Evolutionary conservation across 2,329 filamentous ascomycete species (phyloP).

Genomic region (Paecilomyces formosus): DNA sequence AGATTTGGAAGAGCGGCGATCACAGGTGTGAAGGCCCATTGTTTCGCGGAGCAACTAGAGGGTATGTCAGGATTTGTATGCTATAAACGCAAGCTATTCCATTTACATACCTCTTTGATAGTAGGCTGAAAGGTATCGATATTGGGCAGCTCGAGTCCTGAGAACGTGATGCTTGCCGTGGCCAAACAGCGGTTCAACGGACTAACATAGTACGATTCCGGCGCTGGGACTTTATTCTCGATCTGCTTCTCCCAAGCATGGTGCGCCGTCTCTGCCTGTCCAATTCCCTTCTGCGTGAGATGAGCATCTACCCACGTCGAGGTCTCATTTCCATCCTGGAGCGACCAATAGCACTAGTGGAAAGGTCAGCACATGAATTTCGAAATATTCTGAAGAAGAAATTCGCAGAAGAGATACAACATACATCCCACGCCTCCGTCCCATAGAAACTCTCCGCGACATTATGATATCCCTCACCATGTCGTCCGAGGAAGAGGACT

Average conservation of each 20-base stretch:
- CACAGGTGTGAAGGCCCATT: conserved; percentile 55
- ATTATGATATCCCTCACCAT: conserved; percentile 57
- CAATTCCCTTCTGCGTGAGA: conserved; percentile 45
- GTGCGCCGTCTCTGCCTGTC: conserved; percentile 41
- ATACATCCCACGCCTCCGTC: conserved; percentile 52
- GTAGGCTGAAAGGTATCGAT: conserved; percentile 44
- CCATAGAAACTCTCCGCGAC: conserved; percentile 53
- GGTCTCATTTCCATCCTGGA: conserved; percentile 49
- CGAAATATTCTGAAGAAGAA: neutral
- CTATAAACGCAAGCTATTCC: neutral
- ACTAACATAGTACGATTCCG: conserved; percentile 50
- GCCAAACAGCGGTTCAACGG: conserved; percentile 52
- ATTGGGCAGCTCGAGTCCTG: conserved; percentile 37
- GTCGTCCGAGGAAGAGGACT: conserved; percentile 52
- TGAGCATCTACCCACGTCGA: conserved; percentile 52
- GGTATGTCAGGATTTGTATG: neutral
- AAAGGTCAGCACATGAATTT: neutral
- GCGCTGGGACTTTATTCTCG: conserved; percentile 41
- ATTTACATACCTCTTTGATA: conserved; percentile 45
- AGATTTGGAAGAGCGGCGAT: conserved; percentile 45
- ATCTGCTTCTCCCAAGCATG: conserved; percentile 45
- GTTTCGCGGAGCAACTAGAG: conserved; percentile 47
- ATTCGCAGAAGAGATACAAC: conserved; percentile 8
- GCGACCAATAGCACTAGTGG: conserved; percentile 27
- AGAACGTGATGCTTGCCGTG: conserved; percentile 50